Evolutionary conservation across 345 rosid species (phyloP).

Genomic region (Raphanus sativus): DNA sequence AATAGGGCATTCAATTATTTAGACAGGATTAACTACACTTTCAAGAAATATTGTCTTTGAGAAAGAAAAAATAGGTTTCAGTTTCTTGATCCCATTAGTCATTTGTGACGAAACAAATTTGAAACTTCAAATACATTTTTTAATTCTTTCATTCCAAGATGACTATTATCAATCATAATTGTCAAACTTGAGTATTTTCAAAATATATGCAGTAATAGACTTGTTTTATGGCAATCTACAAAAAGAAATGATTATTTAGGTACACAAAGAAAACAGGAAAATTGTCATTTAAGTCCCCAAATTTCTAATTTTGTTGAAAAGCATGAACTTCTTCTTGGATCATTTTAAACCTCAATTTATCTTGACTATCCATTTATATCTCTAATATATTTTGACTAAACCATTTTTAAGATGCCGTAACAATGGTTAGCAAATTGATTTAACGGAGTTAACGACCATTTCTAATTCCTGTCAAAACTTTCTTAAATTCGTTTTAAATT

Average conservation of each 20-base stretch:
- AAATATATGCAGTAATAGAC: background rate
- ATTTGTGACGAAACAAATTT: background rate
- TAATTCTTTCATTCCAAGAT: background rate
- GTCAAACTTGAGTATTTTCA: background rate
- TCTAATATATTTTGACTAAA: no score
- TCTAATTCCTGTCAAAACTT: no score
- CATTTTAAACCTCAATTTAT: no score
- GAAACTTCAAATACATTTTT: background rate
- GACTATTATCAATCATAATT: background rate
- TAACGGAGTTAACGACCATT: no score
- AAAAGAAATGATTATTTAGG: background rate
- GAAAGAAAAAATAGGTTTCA: background rate
- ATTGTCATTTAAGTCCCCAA: no score
- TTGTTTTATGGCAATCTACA: background rate
- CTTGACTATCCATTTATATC: no score
- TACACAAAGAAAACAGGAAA: no score
- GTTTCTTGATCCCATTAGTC: background rate
- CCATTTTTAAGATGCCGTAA: no score
- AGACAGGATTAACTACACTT: background rate
- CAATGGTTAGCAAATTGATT: no score
- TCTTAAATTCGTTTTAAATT: no score
- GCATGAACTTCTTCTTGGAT: no score
- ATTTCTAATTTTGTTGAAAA: no score
- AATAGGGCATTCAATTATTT: background rate
- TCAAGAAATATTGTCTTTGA: background rate